phyloP scores from a whole-genome alignment of 2,329 filamentous ascomycete genomes.

The Mollisia scopiformis region DNA sequence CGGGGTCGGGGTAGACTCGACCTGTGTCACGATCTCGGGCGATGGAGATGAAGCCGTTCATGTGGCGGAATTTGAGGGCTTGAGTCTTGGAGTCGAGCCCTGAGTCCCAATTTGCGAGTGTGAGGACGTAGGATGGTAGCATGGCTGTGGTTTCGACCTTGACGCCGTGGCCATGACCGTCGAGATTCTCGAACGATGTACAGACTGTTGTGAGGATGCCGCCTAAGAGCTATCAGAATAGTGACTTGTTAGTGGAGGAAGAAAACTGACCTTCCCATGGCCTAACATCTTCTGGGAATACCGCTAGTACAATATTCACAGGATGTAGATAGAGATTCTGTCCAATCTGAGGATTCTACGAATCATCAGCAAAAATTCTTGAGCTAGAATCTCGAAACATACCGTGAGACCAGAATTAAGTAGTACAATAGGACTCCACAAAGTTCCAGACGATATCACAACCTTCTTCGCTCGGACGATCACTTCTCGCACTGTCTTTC shows the following conservation, averaged over 20 bases:
- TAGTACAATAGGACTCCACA: slow-evolving; percentile 78
- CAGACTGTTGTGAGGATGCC: slow-evolving; percentile 80
- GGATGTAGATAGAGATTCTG: slow-evolving; percentile 83
- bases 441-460: slow-evolving; percentile 74
- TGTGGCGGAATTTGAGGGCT: slow-evolving; percentile 68
- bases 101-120: slow-evolving; percentile 66
- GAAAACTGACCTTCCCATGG: slow-evolving; percentile 58
- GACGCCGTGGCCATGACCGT: slow-evolving; percentile 77
- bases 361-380: slow-evolving; percentile 10
- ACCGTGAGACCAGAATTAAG: slow-evolving; percentile 76
- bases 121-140: slow-evolving; percentile 67
- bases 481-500: slow-evolving; percentile 60
- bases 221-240: slow-evolving; percentile 34
- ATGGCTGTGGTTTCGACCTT: slow-evolving; percentile 81
- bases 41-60: slow-evolving; percentile 73
- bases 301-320: slow-evolving; percentile 58
- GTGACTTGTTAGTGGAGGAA: neutral
- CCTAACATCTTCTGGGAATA: slow-evolving; percentile 71
- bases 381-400: neutral
- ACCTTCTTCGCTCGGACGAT: slow-evolving; percentile 79
- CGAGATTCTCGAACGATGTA: slow-evolving; percentile 78
- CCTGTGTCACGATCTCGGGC: slow-evolving; percentile 77
- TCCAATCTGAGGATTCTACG: slow-evolving; percentile 75
- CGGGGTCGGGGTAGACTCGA: slow-evolving; percentile 71
- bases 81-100: slow-evolving; percentile 75